A percentile compares a stretch with the other conserved stretches of the same genome.
phyloP scores from a whole-genome alignment of 805 yeast species.

The Dipodascopsis tothii region DNA sequence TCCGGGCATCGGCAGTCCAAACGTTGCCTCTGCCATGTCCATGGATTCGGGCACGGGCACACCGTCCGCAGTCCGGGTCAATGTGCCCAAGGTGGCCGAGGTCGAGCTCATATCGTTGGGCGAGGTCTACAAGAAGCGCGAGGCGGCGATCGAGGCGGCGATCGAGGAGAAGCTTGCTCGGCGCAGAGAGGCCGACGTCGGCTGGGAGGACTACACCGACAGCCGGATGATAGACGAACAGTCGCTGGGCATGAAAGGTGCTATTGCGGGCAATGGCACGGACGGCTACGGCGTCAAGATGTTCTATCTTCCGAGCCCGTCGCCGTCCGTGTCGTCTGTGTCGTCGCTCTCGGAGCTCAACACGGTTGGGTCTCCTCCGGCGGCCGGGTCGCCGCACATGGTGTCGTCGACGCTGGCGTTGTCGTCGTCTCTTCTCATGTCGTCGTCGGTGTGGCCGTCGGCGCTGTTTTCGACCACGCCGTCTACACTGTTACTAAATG shows the following conservation, averaged over 20 bases:
- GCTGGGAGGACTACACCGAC: slow-evolving; percentile 52
- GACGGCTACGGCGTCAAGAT: neutral
- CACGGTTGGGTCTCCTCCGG: neutral
- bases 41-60: slow-evolving; percentile 10
- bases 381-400: too few species aligned
- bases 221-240: neutral
- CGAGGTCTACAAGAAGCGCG: slow-evolving; percentile 63
- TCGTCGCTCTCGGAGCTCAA: neutral
- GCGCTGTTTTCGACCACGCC: neutral
- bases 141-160: slow-evolving; percentile 69
- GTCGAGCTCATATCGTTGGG: slow-evolving; percentile 80
- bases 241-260: neutral
- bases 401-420: neutral
- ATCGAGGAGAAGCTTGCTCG: slow-evolving; percentile 77
- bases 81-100: slow-evolving; percentile 85
- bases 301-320: neutral
- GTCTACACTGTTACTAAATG: too few species aligned
- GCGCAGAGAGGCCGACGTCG: slow-evolving; percentile 55
- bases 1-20: too few species aligned
- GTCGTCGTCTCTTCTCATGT: neutral
- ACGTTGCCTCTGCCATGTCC: slow-evolving; percentile 14
- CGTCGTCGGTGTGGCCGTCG: neutral
- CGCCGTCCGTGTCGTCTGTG: neutral
- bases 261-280: neutral
- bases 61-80: slow-evolving; percentile 12